A percentile compares a stretch with the other conserved stretches of the same genome.
Evolutionary conservation across 345 rosid species (phyloP).

Genomic region (Dovyalis caffra): DNA sequence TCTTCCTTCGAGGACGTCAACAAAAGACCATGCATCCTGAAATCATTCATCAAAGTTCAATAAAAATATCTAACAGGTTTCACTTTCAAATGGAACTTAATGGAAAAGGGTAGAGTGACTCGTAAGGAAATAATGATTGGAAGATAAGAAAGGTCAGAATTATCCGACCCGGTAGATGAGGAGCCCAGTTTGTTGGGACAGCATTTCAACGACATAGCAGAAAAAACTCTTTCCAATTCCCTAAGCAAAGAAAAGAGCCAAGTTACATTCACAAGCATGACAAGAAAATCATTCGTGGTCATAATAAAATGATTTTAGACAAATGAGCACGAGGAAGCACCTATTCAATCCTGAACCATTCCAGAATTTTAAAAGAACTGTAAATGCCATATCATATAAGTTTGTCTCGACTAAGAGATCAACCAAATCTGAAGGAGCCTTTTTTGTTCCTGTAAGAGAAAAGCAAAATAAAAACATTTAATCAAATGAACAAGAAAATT

Average conservation of each 20-base stretch:
- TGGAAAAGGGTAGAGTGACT: background rate
- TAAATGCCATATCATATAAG: slow-evolving; percentile 84
- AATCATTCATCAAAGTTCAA: slow-evolving; percentile 32
- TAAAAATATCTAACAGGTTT: background rate
- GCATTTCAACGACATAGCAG: slow-evolving; percentile 73
- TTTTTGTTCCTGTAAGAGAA: slow-evolving; percentile 44
- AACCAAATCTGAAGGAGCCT: slow-evolving; percentile 67
- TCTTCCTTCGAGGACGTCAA: slow-evolving; percentile 63
- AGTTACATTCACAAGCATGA: slow-evolving; percentile 11
- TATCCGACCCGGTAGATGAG: slow-evolving; percentile 36
- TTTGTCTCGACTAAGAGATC: slow-evolving; percentile 69
- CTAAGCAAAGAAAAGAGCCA: slow-evolving; percentile 35
- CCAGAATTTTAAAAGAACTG: slow-evolving; percentile 78
- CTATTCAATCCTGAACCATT: slow-evolving; percentile 67
- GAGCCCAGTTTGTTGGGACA: slow-evolving; percentile 61
- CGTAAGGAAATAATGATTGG: background rate
- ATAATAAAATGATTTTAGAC: background rate
- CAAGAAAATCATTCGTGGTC: slow-evolving; percentile 16
- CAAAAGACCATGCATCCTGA: slow-evolving; percentile 51
- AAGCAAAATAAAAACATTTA: slow-evolving; percentile 7
- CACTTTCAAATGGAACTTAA: background rate
- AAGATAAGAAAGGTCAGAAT: background rate
- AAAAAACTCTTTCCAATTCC: slow-evolving; percentile 83
- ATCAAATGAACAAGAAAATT: background rate
- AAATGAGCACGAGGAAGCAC: slow-evolving; percentile 33